Evolutionary conservation across 148 eudicot genomes (phyloP).

Genomic region (Arctostaphylos glauca): DNA sequence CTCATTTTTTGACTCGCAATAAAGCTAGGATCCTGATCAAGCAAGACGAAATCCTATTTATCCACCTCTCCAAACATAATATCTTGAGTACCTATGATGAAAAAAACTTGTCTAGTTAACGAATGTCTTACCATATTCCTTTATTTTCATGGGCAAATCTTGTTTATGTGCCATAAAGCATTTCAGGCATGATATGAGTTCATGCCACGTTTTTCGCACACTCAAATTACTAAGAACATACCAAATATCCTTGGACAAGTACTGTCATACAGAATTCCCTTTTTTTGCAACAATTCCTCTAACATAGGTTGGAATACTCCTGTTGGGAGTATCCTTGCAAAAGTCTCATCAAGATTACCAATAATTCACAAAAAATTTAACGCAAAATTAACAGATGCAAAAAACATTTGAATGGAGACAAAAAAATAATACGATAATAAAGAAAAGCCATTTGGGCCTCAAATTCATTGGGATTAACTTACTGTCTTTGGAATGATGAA

Average conservation of each 20-base stretch:
- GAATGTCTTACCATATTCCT: neutral
- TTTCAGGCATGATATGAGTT: neutral
- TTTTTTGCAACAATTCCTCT: too few relatives aligned
- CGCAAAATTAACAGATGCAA: neutral
- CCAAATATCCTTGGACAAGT: neutral
- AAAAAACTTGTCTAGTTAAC: neutral
- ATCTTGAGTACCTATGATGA: neutral
- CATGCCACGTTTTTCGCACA: neutral
- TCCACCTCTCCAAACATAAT: neutral
- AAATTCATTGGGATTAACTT: constrained; percentile 14
- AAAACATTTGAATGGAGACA: neutral
- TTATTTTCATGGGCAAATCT: neutral
- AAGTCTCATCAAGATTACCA: too few relatives aligned
- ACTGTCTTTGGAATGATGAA: constrained; percentile 44
- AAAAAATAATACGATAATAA: neutral
- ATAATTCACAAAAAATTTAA: too few relatives aligned
- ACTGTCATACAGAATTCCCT: too few relatives aligned
- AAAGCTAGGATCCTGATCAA: neutral
- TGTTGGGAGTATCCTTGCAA: too few relatives aligned
- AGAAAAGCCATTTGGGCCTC: neutral
- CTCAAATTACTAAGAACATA: neutral
- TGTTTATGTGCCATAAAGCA: neutral
- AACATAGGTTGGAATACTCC: too few relatives aligned
- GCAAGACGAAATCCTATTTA: neutral
- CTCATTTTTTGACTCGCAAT: neutral